These are phyloP conservation scores for Westerdykella sp. DNA, from an alignment of 2,329 filamentous ascomycete genomes.

Conservation along the genomic window DNA sequence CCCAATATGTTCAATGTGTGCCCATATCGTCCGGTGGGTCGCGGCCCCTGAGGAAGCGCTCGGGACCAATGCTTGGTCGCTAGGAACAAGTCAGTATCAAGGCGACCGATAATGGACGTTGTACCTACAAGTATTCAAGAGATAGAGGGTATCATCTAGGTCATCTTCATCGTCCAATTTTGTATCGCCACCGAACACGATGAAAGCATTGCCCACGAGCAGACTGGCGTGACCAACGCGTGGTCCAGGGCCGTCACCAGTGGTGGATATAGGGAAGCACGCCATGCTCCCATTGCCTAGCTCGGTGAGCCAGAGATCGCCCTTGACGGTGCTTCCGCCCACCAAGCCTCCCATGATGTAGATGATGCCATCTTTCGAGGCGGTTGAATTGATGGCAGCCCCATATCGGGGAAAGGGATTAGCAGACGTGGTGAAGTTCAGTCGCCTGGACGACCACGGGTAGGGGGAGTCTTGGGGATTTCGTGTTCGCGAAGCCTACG, in stretches of 20 bases:
- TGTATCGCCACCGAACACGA: conserved; percentile 96
- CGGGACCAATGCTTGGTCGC: conserved; percentile 97
- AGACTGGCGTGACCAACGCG: conserved; percentile 91
- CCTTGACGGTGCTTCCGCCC: conserved; percentile 90
- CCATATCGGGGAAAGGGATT: conserved; percentile 96
- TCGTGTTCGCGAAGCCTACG: conserved; percentile 31
- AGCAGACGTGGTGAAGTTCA: conserved; percentile 78
- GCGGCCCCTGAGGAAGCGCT: conserved; percentile 76
- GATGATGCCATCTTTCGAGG: conserved; percentile 94
- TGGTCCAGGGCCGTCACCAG: conserved; percentile 88
- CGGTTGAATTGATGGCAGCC: conserved; percentile 84
- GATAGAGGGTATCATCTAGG: conserved; percentile 89
- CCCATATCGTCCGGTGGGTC: conserved; percentile 87
- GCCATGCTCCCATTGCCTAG: conserved; percentile 73
- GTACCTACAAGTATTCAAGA: conserved; percentile 91
- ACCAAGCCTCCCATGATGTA: conserved; percentile 97
- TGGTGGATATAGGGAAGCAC: conserved; percentile 87
- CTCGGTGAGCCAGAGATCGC: conserved; percentile 96
- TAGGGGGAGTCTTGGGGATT: conserved; percentile 71
- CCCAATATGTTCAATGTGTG: conserved; percentile 95
- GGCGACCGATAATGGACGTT: not conserved
- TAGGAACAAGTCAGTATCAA: conserved; percentile 40
- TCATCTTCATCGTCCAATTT: conserved; percentile 91
- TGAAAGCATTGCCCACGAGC: conserved; percentile 95
- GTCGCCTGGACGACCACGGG: conserved; percentile 85